phyloP scores from a whole-genome alignment of 352 stramenopile species.

The Phytophthora brassicae region DNA sequence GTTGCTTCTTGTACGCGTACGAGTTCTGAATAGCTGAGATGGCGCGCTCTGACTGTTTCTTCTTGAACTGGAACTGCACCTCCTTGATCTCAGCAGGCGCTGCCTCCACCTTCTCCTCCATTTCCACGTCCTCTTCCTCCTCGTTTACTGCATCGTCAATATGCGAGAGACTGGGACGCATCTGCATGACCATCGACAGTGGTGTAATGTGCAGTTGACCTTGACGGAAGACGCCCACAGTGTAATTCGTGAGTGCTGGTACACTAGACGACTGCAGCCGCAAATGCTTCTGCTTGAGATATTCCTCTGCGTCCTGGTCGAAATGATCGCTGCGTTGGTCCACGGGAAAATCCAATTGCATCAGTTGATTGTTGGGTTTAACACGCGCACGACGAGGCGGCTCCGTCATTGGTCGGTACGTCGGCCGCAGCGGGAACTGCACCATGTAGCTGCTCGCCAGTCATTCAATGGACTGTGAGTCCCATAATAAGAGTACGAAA shows the following conservation, averaged over 20 bases:
- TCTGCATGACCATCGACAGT: constrained; percentile 69
- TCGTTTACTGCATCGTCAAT: constrained; percentile 78
- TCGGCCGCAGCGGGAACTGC: constrained; percentile 78
- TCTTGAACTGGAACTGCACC: constrained; percentile 89
- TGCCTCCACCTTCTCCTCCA: constrained; percentile 55
- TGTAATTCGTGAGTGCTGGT: constrained; percentile 75
- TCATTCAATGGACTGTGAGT: constrained; percentile 8
- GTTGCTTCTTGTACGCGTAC: constrained; percentile 82
- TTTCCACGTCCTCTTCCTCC: constrained; percentile 62
- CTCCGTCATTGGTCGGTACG: constrained; percentile 74
- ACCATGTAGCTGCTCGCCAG: constrained; percentile 58
- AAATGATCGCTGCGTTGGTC: constrained; percentile 74
- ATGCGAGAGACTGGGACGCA: constrained; percentile 77
- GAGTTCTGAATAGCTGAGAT: constrained; percentile 83
- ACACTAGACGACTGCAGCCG: constrained; percentile 66
- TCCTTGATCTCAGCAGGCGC: constrained; percentile 64
- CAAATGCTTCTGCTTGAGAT: constrained; percentile 73
- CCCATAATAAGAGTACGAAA: not conserved
- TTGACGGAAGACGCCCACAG: constrained; percentile 75
- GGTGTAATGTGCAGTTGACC: constrained; percentile 82
- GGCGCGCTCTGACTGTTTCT: constrained; percentile 81
- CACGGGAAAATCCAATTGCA: constrained; percentile 79
- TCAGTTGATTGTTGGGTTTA: constrained; percentile 73
- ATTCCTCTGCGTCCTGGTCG: constrained; percentile 79
- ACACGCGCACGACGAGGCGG: constrained; percentile 59